phyloP scores from a whole-genome alignment of 495 filamentous ascomycete genomes.

The Talaromyces liani region DNA sequence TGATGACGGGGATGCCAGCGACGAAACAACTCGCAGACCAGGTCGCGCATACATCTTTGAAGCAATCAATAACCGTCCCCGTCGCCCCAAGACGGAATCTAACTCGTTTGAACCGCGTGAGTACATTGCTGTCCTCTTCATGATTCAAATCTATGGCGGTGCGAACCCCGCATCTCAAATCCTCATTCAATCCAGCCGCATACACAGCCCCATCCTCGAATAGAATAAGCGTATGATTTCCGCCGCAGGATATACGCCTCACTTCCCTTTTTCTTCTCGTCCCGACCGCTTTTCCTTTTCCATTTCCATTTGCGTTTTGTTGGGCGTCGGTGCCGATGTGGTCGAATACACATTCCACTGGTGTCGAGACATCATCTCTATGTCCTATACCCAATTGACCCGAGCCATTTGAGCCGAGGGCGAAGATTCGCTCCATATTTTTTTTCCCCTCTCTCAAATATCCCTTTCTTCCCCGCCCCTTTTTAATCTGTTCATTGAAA shows the following conservation, averaged over 20 bases:
- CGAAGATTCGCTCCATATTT: constrained; percentile 51
- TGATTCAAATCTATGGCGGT: not conserved
- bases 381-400: constrained; percentile 81
- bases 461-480: too few species aligned
- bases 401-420: constrained; percentile 87
- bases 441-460: too few species aligned
- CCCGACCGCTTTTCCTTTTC: not conserved
- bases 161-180: constrained; percentile 35
- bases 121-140: not conserved
- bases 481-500: too few species aligned
- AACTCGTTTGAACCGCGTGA: constrained; percentile 22
- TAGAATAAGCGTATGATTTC: constrained; percentile 80
- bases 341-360: constrained; percentile 50
- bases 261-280: constrained; percentile 17
- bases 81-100: constrained; percentile 9
- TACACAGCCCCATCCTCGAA: constrained; percentile 49
- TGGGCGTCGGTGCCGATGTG: constrained; percentile 5
- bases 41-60: constrained; percentile 51
- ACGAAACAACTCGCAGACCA: constrained; percentile 66
- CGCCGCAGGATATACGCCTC: constrained; percentile 57
- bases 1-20: not conserved
- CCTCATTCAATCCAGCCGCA: constrained; percentile 52
- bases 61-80: constrained; percentile 12
- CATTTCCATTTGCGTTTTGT: not conserved
- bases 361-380: constrained; percentile 61